Evolutionary conservation across 345 rosid genomes (phyloP), one percentile per base, ranked within the genome.

Genomic region (Anastatica hierochuntica): DNA sequence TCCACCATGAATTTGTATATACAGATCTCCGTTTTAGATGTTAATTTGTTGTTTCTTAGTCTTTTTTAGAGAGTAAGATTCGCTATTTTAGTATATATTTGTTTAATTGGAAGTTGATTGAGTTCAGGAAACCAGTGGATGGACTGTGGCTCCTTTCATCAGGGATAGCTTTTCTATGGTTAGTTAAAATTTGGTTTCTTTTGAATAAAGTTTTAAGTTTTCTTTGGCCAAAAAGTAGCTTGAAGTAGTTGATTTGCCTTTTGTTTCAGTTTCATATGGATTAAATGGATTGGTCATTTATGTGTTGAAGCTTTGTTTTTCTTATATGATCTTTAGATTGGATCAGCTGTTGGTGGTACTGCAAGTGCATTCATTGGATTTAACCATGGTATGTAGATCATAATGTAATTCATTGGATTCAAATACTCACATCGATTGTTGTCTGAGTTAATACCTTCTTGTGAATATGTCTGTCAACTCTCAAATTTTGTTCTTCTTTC

Each of bases 141-240:
- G 95, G 98, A 84, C 88, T 17, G 76, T 87, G 44, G 51, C 82
- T 27, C 95, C 96, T 10, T 73, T 90, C 18, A 65, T 90, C 34
- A 80, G 96, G 64, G 96, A 90, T 62, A 90, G 96, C 70, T 87
- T 87, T 46, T 87, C 88, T 19, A 90, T 90, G 98, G 92, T 87
- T 77, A 54, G 50, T 42, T 37, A 1, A 15, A 16, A 13, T 8
- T 33, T 33, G 38, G 23, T 37, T 13, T 33, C 4, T 12, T 1
- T 14, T n/a, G n/a, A n/a, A n/a, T n/a, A n/a, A n/a, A n/a, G n/a
- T n/a, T n/a, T n/a, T n/a, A n/a, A n/a, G n/a, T n/a, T n/a, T n/a
- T n/a, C n/a, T n/a, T n/a, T n/a, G n/a, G n/a, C n/a, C n/a, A n/a
- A n/a, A n/a, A n/a, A n/a, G n/a, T n/a, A n/a, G n/a, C n/a, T n/a